A percentile compares a stretch with the other conserved stretches of the same genome.
Conservation (phyloP, 306 rosid species). For the Clitoria ternatea region DNA sequence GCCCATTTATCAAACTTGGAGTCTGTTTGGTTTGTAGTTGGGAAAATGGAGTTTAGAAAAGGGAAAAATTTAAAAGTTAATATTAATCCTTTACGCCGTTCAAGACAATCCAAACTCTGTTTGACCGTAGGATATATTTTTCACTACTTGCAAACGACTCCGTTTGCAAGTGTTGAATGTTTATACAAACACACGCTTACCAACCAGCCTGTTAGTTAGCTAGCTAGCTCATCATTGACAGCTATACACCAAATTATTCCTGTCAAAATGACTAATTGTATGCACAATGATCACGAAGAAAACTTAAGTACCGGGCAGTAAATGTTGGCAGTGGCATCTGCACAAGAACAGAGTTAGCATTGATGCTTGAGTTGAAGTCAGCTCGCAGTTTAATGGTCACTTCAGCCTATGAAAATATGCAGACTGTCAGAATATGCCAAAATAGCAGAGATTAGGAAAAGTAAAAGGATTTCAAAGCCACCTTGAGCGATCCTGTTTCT, state of each 20-base stretch:
- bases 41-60: too few species aligned
- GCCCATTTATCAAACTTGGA: not conserved
- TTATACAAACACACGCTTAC: too few species aligned
- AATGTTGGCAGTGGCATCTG: slow-evolving; percentile 80
- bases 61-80: too few species aligned
- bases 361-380: slow-evolving; percentile 66
- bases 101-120: too few species aligned
- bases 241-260: not conserved
- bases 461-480: slow-evolving; percentile 25
- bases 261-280: not conserved
- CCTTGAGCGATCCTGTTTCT: slow-evolving; percentile 79
- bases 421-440: slow-evolving; percentile 10
- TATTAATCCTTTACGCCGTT: too few species aligned
- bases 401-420: slow-evolving; percentile 59
- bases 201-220: not conserved
- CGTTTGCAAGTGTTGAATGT: too few species aligned
- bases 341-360: slow-evolving; percentile 63
- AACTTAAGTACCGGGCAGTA: slow-evolving; percentile 63
- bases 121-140: too few species aligned
- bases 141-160: too few species aligned
- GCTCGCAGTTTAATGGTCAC: slow-evolving; percentile 76
- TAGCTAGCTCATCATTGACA: not conserved
- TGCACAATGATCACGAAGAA: slow-evolving; percentile 20
- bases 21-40: too few species aligned
- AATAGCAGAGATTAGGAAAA: slow-evolving; percentile 7